phyloP scores from a whole-genome alignment of 2,329 filamentous ascomycete species.

The Tympanopsis confertula region DNA sequence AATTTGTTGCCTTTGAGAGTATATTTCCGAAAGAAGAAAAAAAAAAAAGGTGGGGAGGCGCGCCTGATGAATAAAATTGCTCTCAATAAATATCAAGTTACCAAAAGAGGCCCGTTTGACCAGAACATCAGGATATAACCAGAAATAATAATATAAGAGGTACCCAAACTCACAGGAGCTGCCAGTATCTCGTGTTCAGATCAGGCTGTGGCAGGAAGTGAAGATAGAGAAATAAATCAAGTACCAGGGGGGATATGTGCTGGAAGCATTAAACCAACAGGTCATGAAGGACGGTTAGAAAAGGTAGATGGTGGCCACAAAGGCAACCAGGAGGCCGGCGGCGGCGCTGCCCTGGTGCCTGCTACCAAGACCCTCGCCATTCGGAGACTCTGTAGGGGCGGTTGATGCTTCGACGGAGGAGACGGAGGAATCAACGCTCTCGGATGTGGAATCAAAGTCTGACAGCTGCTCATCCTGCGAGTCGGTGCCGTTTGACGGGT shows the following conservation, averaged over 20 bases:
- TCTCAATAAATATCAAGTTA: too few relatives aligned
- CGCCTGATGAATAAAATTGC: conserved; percentile 9
- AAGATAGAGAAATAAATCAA: too few relatives aligned
- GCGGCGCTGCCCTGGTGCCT: conserved; percentile 37
- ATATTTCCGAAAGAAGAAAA: not conserved
- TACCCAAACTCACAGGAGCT: too few relatives aligned
- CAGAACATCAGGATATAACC: conserved; percentile 6
- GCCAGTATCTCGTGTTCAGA: too few relatives aligned
- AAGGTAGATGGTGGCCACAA: conserved; percentile 38
- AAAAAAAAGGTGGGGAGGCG: conserved; percentile 6
- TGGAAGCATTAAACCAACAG: too few relatives aligned
- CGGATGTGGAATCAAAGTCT: conserved; percentile 5
- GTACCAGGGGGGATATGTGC: too few relatives aligned
- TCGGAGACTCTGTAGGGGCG: conserved; percentile 2
- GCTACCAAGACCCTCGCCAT: conserved; percentile 24
- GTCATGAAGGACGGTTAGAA: too few relatives aligned
- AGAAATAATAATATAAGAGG: too few relatives aligned
- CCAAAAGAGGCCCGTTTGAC: conserved; percentile 3
- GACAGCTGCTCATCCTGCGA: conserved; percentile 3
- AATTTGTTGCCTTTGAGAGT: not conserved
- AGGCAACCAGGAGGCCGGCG: conserved; percentile 40
- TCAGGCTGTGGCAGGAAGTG: too few relatives aligned
- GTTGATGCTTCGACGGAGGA: not conserved
- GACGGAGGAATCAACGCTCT: not conserved
- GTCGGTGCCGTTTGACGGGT: not conserved